A percentile compares a stretch with the other conserved stretches of the same genome.
Conservation (phyloP, 352 stramenopile species). For the Hyaloperonospora brassicae region DNA sequence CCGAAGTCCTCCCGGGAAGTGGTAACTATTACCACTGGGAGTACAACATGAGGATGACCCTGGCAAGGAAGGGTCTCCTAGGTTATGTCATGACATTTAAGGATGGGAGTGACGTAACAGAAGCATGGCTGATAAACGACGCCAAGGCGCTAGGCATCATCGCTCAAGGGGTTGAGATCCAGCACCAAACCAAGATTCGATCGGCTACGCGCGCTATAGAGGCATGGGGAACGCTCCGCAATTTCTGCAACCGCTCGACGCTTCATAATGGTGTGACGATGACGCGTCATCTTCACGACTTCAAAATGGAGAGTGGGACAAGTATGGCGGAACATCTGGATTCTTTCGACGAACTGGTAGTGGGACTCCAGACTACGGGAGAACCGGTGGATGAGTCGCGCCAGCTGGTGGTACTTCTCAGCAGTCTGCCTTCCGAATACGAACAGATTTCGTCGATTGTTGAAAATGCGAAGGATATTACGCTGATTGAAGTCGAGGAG, state of each 20-base stretch:
- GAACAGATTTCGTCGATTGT: neutral
- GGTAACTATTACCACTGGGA: constrained; percentile 31
- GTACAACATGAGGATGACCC: constrained; percentile 23
- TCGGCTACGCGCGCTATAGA: neutral
- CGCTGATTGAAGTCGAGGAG: neutral
- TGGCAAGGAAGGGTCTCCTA: neutral
- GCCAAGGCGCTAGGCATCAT: neutral
- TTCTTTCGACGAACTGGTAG: too few relatives aligned
- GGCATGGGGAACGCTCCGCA: neutral
- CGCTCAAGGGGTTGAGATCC: neutral
- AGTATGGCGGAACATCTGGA: too few relatives aligned
- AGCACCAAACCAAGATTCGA: neutral
- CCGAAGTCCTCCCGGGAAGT: constrained; percentile 15
- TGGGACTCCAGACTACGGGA: too few relatives aligned
- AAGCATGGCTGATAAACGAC: neutral
- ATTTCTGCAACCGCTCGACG: neutral
- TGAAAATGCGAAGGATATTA: neutral
- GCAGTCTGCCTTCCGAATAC: neutral
- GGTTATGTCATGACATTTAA: neutral
- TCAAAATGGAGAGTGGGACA: too few relatives aligned
- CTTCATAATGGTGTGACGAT: too few relatives aligned
- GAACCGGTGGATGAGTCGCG: too few relatives aligned
- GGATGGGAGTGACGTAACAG: neutral
- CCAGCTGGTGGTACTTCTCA: neutral
- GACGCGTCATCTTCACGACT: too few relatives aligned